These are phyloP conservation scores for Lentinula boryana DNA, from an alignment of 768 basidiomycete genomes.

Conservation along the genomic window DNA sequence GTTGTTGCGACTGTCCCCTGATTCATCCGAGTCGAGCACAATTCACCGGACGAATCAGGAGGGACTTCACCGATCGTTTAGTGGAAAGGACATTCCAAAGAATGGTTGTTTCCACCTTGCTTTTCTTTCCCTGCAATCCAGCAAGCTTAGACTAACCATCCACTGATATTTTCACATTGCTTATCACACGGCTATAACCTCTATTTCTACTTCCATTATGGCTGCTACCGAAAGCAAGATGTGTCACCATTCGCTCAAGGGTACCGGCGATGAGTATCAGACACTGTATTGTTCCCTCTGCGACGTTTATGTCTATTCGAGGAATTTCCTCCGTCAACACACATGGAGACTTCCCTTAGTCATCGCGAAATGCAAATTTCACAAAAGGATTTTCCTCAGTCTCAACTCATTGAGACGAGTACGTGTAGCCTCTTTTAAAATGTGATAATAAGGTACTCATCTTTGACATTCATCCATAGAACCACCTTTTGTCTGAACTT, in stretches of 20 bases:
- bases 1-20: no score
- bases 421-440: not conserved
- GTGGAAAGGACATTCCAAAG: not conserved
- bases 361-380: slow-evolving; percentile 24
- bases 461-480: slow-evolving; percentile 12
- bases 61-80: not conserved
- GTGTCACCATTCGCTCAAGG: not conserved
- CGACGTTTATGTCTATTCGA: slow-evolving; percentile 23
- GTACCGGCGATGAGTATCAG: not conserved
- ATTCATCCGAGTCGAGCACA: no score
- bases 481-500: slow-evolving; percentile 18
- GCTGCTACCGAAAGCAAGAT: not conserved
- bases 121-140: not conserved
- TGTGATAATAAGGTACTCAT: not conserved
- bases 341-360: slow-evolving; percentile 17
- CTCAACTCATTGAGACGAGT: slow-evolving; percentile 24
- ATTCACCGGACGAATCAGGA: not conserved
- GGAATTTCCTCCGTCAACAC: slow-evolving; percentile 22
- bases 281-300: slow-evolving; percentile 26
- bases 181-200: not conserved
- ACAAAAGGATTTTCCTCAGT: slow-evolving; percentile 24
- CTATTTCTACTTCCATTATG: not conserved
- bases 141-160: not conserved
- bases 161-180: not conserved
- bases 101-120: not conserved